Conservation (phyloP, 2,329 filamentous ascomycete species). For the Diaporthe nobilis region DNA sequence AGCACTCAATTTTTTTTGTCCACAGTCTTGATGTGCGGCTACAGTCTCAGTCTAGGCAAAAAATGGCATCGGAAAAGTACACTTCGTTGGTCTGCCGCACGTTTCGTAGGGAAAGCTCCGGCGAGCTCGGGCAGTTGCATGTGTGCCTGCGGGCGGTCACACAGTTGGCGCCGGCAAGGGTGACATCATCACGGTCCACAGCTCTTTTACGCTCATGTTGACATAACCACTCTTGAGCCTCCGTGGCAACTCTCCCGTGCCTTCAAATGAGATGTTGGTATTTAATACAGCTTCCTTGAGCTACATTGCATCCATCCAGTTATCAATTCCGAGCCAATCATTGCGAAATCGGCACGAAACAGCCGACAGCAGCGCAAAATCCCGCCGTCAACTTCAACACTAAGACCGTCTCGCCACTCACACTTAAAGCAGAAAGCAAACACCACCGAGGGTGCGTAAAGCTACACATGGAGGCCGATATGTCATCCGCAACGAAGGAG, state of each 20-base stretch:
- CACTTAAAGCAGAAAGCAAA: background rate
- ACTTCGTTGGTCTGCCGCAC: background rate
- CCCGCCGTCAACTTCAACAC: background rate
- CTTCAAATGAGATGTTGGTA: background rate
- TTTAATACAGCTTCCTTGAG: background rate
- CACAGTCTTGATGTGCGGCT: slow-evolving; percentile 44
- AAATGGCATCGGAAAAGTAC: background rate
- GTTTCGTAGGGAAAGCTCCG: slow-evolving; percentile 1
- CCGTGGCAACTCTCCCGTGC: too few relatives aligned
- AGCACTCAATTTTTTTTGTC: slow-evolving; percentile 74
- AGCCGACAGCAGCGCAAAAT: background rate
- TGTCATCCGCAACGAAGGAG: slow-evolving; percentile 80
- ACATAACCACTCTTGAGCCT: slow-evolving; percentile 22
- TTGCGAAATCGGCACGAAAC: background rate
- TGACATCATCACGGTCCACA: slow-evolving; percentile 36
- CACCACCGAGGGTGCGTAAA: too few relatives aligned
- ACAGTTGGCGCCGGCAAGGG: slow-evolving; percentile 2
- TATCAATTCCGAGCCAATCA: background rate
- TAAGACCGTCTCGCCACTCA: background rate
- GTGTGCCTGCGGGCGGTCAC: background rate
- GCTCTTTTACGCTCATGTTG: background rate
- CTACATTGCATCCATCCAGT: background rate
- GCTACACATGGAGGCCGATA: slow-evolving; percentile 54
- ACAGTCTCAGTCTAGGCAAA: background rate
- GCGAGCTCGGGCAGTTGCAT: background rate